These are phyloP conservation scores for Claviceps sp. DNA, from an alignment of 2,329 filamentous ascomycete species.

Conservation along the genomic window DNA sequence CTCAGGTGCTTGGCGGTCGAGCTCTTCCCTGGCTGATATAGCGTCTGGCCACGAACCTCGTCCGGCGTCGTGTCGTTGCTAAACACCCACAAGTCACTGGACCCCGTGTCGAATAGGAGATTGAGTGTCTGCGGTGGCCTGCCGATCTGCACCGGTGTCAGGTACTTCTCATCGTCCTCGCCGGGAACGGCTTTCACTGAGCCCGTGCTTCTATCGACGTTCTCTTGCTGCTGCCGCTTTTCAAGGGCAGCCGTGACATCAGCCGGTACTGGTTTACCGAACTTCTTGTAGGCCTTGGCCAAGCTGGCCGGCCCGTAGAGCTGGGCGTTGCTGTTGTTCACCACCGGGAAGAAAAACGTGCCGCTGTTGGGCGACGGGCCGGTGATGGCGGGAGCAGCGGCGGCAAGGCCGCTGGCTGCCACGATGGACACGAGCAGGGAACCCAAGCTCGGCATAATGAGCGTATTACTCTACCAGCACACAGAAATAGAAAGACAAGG, in stretches of 20 bases:
- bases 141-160: conserved; percentile 9
- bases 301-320: conserved; percentile 7
- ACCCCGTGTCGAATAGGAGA: conserved; percentile 13
- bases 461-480: too few relatives aligned
- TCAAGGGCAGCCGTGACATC: neutral
- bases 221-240: neutral
- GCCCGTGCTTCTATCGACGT: conserved; percentile 3
- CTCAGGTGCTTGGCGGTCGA: conserved; percentile 23
- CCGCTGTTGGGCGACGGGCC: neutral
- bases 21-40: conserved; percentile 25
- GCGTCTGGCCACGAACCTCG: conserved; percentile 24
- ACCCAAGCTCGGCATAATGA: conserved; percentile 10
- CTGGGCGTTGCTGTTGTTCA: conserved; percentile 5
- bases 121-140: conserved; percentile 10
- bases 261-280: neutral
- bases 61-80: conserved; percentile 26
- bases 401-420: conserved; percentile 6
- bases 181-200: conserved; percentile 6
- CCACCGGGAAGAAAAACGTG: conserved; percentile 2
- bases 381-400: conserved; percentile 4
- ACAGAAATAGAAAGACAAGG: too few relatives aligned
- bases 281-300: conserved; percentile 9
- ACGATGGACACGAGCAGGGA: conserved; percentile 10
- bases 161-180: conserved; percentile 8
- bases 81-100: conserved; percentile 22